Evolutionary conservation across 2,329 filamentous ascomycete genomes (phyloP), one percentile per base, ranked within the genome.

Genomic region (Fusarium brachygibbosum): DNA sequence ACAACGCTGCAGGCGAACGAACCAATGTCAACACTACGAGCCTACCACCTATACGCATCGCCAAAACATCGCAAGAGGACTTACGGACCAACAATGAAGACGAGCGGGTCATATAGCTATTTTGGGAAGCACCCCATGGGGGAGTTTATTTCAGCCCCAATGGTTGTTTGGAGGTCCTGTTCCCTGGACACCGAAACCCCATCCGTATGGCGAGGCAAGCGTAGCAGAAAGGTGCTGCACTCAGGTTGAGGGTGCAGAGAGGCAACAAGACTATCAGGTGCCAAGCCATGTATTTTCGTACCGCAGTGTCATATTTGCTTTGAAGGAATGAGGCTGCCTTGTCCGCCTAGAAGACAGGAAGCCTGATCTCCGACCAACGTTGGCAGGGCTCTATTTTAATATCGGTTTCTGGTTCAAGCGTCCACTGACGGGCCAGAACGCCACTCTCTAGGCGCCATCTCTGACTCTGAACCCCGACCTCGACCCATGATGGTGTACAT

Each of bases 371-470:
- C 13, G 6, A 25, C 23, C 23, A 6, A 25, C 6, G 68, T 72
- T 68, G 66, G 67, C 70, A 75, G 69, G 63, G 73, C 76, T 78
- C 80, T 83, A 81, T 82, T 83, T 82, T 83, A 80, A 83, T 81
- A 81, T 79, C 40, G 76, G 74, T 66, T 72, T 77, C 68, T 74
- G 69, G 68, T 63, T 69, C 55, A 70, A 57, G 73, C 78, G 75
- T 79, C 82, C 82, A 83, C 76, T 82, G 77, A 81, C 79, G 80
- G 75, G 76, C 76, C 77, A 76, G 75, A 70, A 77, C 76, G 75
- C 75, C 71, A 72, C 75, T 73, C 69, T 72, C 74, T 82, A 83
- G 79, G 78, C 82, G 82, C 82, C 81, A 76, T 78, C 78, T 81
- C 78, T 78, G 77, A 78, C 77, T 79, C 76, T 79, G 66, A 72